These are phyloP conservation scores for Furcasterigmium furcatum DNA, from an alignment of 2,329 filamentous ascomycete genomes.

Conservation along the genomic window DNA sequence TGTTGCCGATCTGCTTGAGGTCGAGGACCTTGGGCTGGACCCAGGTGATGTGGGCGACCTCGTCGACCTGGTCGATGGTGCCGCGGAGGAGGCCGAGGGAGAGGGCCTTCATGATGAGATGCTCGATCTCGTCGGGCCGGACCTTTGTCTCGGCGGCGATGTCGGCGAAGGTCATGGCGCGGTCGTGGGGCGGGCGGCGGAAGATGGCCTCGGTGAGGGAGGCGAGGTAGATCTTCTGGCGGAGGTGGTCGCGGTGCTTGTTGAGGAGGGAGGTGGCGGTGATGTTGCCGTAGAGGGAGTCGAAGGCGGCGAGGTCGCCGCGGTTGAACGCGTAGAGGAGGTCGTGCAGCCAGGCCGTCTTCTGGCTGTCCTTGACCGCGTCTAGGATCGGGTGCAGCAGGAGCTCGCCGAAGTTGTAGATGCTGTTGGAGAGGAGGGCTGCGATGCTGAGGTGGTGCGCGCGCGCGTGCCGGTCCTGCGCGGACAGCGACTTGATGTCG, in stretches of 20 bases:
- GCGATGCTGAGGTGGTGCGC: constrained; percentile 93
- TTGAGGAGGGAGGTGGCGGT: constrained; percentile 75
- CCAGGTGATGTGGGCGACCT: constrained; percentile 95
- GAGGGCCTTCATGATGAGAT: constrained; percentile 98
- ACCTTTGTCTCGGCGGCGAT: constrained; percentile 94
- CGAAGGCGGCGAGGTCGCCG: constrained; percentile 85
- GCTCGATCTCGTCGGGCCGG: constrained; percentile 86
- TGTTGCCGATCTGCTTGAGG: constrained; percentile 89
- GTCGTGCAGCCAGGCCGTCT: constrained; percentile 85
- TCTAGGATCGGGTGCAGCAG: constrained; percentile 94
- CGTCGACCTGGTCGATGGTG: constrained; percentile 93
- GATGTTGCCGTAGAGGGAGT: constrained; percentile 78
- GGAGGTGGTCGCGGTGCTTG: constrained; percentile 78
- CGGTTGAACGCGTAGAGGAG: constrained; percentile 98
- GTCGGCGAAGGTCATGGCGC: constrained; percentile 85
- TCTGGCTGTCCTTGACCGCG: constrained; percentile 65
- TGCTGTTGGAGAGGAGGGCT: constrained; percentile 87
- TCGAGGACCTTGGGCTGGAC: constrained; percentile 98
- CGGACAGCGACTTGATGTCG: constrained; percentile 70
- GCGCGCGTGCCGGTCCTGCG: constrained; percentile 73
- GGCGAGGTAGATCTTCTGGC: constrained; percentile 97
- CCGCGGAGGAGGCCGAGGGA: constrained; percentile 86
- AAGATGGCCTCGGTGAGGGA: constrained; percentile 96
- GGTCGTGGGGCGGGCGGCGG: constrained; percentile 90
- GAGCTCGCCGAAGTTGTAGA: constrained; percentile 99